Evolutionary conservation across 2,329 filamentous ascomycete genomes (phyloP).

Genomic region (Ophiocordyceps camponoti-saundersi): DNA sequence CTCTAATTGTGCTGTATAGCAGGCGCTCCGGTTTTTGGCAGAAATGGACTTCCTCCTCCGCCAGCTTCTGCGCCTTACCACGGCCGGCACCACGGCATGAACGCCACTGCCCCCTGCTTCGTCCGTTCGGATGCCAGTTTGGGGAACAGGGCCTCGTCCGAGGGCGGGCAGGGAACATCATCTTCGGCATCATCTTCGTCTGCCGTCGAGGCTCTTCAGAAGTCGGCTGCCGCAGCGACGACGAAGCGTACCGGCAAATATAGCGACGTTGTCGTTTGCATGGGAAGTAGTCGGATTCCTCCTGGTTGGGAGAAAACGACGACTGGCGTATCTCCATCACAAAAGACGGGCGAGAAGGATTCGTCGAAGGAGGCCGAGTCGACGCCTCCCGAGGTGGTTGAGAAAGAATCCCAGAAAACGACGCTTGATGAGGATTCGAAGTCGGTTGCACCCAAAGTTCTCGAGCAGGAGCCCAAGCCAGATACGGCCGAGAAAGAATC

Average conservation of each 20-base stretch:
- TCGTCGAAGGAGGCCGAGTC: background rate
- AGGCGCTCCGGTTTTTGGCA: constrained; percentile 10
- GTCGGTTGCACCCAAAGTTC: background rate
- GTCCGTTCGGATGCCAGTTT: constrained; percentile 4
- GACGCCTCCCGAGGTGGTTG: background rate
- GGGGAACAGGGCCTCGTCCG: background rate
- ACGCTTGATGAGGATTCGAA: background rate
- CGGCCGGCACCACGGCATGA: constrained; percentile 6
- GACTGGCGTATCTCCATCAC: background rate
- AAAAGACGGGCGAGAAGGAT: background rate
- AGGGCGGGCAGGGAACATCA: background rate
- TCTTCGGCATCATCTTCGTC: background rate
- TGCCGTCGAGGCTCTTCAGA: constrained; percentile 9
- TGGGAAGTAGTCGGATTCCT: constrained; percentile 4
- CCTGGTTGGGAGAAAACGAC: background rate
- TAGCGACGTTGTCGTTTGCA: constrained; percentile 4
- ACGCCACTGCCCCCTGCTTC: constrained; percentile 6
- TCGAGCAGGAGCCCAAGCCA: background rate
- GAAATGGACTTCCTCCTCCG: constrained; percentile 12
- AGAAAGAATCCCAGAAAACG: too few relatives aligned
- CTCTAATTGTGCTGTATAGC: constrained; percentile 6
- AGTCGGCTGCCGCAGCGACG: constrained; percentile 11
- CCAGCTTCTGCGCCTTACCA: constrained; percentile 6
- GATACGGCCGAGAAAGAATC: background rate
- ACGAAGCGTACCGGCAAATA: background rate